These are phyloP conservation scores for Calycina herbarum DNA, from an alignment of 2,329 filamentous ascomycete species.

Conservation along the genomic window DNA sequence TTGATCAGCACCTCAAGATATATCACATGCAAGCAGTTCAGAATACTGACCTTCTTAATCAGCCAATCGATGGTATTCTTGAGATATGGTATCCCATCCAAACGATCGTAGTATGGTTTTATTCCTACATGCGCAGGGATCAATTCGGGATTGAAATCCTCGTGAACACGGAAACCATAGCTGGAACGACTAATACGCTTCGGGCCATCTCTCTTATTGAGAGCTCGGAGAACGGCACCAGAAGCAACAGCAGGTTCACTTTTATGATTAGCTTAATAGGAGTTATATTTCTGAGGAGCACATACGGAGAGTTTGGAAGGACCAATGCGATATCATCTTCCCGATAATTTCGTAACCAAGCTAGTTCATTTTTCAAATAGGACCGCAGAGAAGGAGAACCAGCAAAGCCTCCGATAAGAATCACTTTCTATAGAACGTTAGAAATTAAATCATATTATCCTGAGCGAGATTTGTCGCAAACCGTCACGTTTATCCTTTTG, in stretches of 20 bases:
- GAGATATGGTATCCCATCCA: slow-evolving; percentile 21
- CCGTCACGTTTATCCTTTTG: slow-evolving; percentile 8
- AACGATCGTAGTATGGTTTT: background rate
- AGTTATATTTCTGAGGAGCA: background rate
- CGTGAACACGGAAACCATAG: slow-evolving; percentile 20
- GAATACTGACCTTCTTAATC: slow-evolving; percentile 14
- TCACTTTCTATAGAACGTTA: slow-evolving; percentile 19
- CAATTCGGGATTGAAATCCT: slow-evolving; percentile 8
- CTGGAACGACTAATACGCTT: slow-evolving; percentile 14
- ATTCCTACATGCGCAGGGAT: slow-evolving; percentile 5
- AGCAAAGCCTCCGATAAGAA: slow-evolving; percentile 24
- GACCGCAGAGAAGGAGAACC: slow-evolving; percentile 12
- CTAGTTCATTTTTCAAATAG: background rate
- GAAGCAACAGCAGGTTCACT: slow-evolving; percentile 19
- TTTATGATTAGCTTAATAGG: background rate
- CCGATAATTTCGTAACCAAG: background rate
- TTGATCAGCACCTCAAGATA: background rate
- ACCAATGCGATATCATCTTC: slow-evolving; percentile 4
- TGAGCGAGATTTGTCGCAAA: background rate
- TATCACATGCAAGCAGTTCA: background rate
- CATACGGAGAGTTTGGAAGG: background rate
- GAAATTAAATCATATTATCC: background rate
- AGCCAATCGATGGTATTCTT: slow-evolving; percentile 21
- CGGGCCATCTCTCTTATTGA: slow-evolving; percentile 22
- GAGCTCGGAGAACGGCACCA: slow-evolving; percentile 21